Base-by-base conservation (phyloP, 208 protist genomes). In the Entamoeba invadens region DNA sequence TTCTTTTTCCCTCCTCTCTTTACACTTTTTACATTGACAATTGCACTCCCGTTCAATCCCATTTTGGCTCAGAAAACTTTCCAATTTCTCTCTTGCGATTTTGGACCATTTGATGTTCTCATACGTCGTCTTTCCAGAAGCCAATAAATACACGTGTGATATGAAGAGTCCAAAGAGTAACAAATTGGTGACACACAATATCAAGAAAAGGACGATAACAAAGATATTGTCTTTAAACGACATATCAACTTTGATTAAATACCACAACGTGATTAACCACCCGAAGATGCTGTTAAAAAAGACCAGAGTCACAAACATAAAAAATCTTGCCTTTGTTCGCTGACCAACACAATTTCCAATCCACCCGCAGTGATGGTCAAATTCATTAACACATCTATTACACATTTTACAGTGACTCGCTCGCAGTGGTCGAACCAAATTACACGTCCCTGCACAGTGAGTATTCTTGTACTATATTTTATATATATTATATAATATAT, bases 361-460 rank as follows among this genome's bases (percentile, higher is more conserved):
- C 94, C 94, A 96, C 31, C 93, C 94, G 46, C 95, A 96, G 50
- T 96, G 95, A 91, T 96, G 95, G 46, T 96, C 95, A 50, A 96
- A 96, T 14, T 92, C 47, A 44, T 93, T 46, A 18, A 95, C 94
- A 93, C 95, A 96, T 38, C 92, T 95, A 50, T 95, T 94, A 68
- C 95, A 96, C 38, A 93, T 45, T 44, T 50, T 45, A 31, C 95
- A 96, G 91, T 96, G 95, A 45, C 93, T 47, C 21, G 94, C 93
- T 57, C 95, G 77, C n/a, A 93, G 95, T 45, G 93, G 94, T 21
- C 95, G 45, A 46, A 45, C 95, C 25, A 95, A 92, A 44, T 87
- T 42, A 93, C 95, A 96, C 18, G 95, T 95, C n/a, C 45, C 87
- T n/a, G n/a, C n/a, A n/a, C n/a, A n/a, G n/a, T n/a, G n/a, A n/a